Evolutionary conservation across 371 early-diverging fungal species (phyloP).

Genomic region (Fennellomyces sp.): DNA sequence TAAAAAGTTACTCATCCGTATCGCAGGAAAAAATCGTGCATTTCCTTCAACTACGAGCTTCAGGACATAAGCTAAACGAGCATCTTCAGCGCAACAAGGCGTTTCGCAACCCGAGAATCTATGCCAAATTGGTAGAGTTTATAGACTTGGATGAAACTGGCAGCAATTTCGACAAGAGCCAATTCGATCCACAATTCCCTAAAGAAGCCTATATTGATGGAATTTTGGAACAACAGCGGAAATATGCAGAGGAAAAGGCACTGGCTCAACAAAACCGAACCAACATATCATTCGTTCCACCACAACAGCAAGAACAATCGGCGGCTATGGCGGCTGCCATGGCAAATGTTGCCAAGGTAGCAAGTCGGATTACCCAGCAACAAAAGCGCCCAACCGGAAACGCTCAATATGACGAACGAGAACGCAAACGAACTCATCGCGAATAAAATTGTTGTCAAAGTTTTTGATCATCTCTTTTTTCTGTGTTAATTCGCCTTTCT

Average conservation of each 20-base stretch:
- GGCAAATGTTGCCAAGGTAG: constrained; percentile 45
- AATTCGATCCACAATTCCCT: constrained; percentile 62
- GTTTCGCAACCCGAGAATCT: constrained; percentile 82
- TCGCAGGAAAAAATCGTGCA: constrained; percentile 65
- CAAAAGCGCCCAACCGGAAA: background rate
- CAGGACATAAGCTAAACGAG: constrained; percentile 67
- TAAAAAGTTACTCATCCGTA: background rate
- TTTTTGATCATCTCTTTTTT: background rate
- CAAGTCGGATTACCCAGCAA: constrained; percentile 30
- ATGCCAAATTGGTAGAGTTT: constrained; percentile 77
- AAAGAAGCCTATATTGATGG: constrained; percentile 57
- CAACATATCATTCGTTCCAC: constrained; percentile 26
- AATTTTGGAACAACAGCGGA: constrained; percentile 45
- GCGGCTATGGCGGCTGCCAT: constrained; percentile 40
- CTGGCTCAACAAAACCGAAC: constrained; percentile 35
- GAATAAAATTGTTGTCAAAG: too few species aligned
- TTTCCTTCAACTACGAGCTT: constrained; percentile 54
- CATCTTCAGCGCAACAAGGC: constrained; percentile 71
- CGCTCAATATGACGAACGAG: background rate
- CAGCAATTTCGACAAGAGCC: constrained; percentile 56
- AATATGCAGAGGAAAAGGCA: constrained; percentile 43
- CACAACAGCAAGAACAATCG: constrained; percentile 15
- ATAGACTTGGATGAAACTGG: constrained; percentile 74
- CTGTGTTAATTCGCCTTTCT: background rate
- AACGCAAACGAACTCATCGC: background rate